These are phyloP conservation scores for Lodderomyces metapsilosis DNA, from an alignment of 1,139 yeast genomes.

Conservation along the genomic window DNA sequence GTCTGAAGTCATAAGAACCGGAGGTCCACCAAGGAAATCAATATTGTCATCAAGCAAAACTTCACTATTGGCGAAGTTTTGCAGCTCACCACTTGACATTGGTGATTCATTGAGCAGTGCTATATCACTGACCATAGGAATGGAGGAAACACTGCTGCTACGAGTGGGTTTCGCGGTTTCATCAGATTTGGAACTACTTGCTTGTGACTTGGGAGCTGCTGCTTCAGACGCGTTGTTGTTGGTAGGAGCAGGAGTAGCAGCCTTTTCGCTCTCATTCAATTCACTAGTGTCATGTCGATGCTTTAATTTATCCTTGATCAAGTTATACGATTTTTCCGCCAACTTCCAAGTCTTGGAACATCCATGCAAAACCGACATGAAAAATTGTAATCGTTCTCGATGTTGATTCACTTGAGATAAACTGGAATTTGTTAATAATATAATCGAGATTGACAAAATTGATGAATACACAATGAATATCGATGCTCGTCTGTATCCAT, in stretches of 20 bases:
- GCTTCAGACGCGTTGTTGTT: neutral
- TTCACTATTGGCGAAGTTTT: conserved; percentile 20
- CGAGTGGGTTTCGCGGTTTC: neutral
- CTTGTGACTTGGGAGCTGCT: neutral
- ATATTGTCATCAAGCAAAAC: conserved; percentile 25
- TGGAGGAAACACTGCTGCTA: neutral
- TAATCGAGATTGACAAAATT: conserved; percentile 46
- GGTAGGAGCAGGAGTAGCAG: no score
- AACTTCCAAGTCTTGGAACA: conserved; percentile 49
- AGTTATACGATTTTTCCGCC: conserved; percentile 45
- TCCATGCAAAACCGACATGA: conserved; percentile 33
- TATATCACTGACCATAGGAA: conserved; percentile 1
- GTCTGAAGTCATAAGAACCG: conserved; percentile 53
- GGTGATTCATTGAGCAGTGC: conserved; percentile 7
- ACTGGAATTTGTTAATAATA: conserved; percentile 37
- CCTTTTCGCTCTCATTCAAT: conserved; percentile 6
- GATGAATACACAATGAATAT: conserved; percentile 49
- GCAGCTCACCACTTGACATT: conserved; percentile 9
- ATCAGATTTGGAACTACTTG: neutral
- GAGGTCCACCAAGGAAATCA: conserved; percentile 53
- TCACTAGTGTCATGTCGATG: conserved; percentile 17
- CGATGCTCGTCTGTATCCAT: conserved; percentile 44
- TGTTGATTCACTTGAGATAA: conserved; percentile 25
- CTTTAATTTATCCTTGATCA: conserved; percentile 37
- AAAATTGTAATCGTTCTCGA: conserved; percentile 33